Conservation (phyloP, 305 asterid species). For the Fraxinus nigra region DNA sequence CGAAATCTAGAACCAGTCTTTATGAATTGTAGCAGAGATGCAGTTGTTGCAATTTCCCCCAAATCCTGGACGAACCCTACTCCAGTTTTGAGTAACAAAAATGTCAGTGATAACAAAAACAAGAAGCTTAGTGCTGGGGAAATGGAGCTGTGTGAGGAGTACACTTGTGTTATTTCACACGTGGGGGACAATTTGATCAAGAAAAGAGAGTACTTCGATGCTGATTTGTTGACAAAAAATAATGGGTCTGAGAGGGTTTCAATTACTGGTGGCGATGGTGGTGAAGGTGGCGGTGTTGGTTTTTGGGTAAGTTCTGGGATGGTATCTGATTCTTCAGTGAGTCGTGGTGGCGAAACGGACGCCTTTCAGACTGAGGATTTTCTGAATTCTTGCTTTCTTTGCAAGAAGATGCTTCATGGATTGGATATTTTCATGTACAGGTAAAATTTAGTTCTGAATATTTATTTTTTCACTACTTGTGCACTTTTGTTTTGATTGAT, state of each 20-base stretch:
- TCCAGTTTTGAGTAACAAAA: conserved; percentile 30
- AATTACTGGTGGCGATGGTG: conserved; percentile 17
- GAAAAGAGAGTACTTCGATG: conserved; percentile 62
- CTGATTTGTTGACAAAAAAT: conserved; percentile 35
- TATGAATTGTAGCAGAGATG: conserved; percentile 24
- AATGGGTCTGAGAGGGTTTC: conserved; percentile 23
- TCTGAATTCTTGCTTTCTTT: conserved; percentile 65
- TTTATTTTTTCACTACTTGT: not conserved
- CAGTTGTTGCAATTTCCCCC: conserved; percentile 49
- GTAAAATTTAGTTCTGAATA: conserved; percentile 26
- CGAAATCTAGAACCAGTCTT: conserved; percentile 30
- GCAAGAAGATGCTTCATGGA: conserved; percentile 79
- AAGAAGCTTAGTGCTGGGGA: conserved; percentile 34
- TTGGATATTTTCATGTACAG: conserved; percentile 89
- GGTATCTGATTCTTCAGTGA: conserved; percentile 20
- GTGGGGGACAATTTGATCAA: conserved; percentile 50
- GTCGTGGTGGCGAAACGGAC: conserved; percentile 13
- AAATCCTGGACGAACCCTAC: conserved; percentile 47
- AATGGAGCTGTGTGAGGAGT: conserved; percentile 66
- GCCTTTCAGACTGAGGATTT: conserved; percentile 30
- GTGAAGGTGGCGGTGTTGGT: not conserved
- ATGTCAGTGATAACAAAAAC: not conserved
- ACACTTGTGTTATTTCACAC: conserved; percentile 73
- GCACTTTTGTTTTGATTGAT: not conserved
- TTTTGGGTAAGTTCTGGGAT: conserved; percentile 6